phyloP scores from a whole-genome alignment of 495 filamentous ascomycete species.

The Lophium mytilinum region DNA sequence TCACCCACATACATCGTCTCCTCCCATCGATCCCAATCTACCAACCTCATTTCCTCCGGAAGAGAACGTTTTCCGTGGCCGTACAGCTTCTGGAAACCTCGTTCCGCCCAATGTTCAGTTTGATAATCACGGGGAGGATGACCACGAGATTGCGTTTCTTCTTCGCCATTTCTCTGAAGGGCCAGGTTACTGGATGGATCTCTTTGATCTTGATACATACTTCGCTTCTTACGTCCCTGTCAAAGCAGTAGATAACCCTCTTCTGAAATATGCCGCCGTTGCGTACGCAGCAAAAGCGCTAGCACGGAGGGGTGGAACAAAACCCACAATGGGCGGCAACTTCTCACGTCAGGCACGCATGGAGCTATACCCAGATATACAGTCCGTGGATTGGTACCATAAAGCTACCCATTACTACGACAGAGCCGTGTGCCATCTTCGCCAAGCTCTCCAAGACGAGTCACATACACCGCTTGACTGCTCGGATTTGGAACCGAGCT shows the following conservation, averaged over 20 bases:
- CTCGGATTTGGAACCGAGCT: constrained; percentile 35
- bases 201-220: constrained; percentile 53
- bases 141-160: constrained; percentile 52
- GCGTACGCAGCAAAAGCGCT: constrained; percentile 56
- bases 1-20: constrained; percentile 43
- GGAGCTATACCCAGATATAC: constrained; percentile 43
- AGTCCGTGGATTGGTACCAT: constrained; percentile 46
- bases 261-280: constrained; percentile 53
- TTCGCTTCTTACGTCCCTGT: constrained; percentile 54
- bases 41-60: constrained; percentile 30
- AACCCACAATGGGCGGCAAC: constrained; percentile 43
- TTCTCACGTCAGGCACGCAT: constrained; percentile 44
- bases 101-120: neutral
- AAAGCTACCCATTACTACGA: constrained; percentile 56
- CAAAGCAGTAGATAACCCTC: constrained; percentile 46
- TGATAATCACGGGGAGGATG: constrained; percentile 22
- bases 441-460: constrained; percentile 49
- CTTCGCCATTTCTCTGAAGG: constrained; percentile 55
- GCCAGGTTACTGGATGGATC: constrained; percentile 58
- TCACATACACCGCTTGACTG: constrained; percentile 11
- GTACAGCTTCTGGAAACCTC: neutral
- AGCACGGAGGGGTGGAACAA: constrained; percentile 45
- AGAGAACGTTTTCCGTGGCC: constrained; percentile 3
- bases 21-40: constrained; percentile 41
- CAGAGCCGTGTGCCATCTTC: constrained; percentile 52